phyloP scores from a whole-genome alignment of 371 early-diverging fungal species.

The Rhizomucor miehei region DNA sequence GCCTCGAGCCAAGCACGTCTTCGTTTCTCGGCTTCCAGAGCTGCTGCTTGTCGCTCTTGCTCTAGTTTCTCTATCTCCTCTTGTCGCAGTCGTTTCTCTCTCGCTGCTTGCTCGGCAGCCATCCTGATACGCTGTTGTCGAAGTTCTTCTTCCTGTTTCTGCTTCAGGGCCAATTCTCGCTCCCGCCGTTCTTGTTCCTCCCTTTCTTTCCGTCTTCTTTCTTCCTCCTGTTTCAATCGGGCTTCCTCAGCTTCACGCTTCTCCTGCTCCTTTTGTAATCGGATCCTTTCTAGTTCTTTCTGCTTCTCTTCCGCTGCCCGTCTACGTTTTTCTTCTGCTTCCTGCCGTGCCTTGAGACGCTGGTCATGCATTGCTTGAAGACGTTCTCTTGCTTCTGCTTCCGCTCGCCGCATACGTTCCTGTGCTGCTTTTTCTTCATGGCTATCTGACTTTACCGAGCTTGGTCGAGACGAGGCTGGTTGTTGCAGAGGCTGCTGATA shows the following conservation, averaged over 20 bases:
- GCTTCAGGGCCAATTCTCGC: slow-evolving; percentile 14
- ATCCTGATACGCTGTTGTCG: slow-evolving; percentile 27
- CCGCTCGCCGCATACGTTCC: slow-evolving; percentile 38
- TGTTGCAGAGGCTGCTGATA: no score
- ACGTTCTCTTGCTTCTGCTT: slow-evolving; percentile 29
- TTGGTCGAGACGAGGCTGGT: neutral
- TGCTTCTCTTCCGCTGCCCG: slow-evolving; percentile 19
- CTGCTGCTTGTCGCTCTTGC: slow-evolving; percentile 30
- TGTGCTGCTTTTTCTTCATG: slow-evolving; percentile 35
- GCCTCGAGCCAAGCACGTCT: slow-evolving; percentile 23
- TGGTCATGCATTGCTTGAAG: slow-evolving; percentile 15
- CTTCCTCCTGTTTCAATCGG: slow-evolving; percentile 18
- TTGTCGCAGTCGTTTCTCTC: slow-evolving; percentile 30
- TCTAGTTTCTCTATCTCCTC: slow-evolving; percentile 28
- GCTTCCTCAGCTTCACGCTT: slow-evolving; percentile 5
- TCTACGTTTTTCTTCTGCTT: slow-evolving; percentile 26
- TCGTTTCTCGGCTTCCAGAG: slow-evolving; percentile 25
- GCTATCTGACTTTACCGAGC: neutral
- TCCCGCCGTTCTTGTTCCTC: slow-evolving; percentile 26
- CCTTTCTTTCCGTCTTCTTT: slow-evolving; percentile 22
- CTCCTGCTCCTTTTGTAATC: slow-evolving; percentile 9
- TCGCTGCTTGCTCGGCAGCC: slow-evolving; percentile 43
- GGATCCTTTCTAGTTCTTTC: slow-evolving; percentile 17
- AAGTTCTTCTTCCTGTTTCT: slow-evolving; percentile 30
- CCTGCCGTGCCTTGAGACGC: slow-evolving; percentile 12